These are phyloP conservation scores for Hysterangium stoloniferum DNA, from an alignment of 768 basidiomycete species.

Conservation along the genomic window DNA sequence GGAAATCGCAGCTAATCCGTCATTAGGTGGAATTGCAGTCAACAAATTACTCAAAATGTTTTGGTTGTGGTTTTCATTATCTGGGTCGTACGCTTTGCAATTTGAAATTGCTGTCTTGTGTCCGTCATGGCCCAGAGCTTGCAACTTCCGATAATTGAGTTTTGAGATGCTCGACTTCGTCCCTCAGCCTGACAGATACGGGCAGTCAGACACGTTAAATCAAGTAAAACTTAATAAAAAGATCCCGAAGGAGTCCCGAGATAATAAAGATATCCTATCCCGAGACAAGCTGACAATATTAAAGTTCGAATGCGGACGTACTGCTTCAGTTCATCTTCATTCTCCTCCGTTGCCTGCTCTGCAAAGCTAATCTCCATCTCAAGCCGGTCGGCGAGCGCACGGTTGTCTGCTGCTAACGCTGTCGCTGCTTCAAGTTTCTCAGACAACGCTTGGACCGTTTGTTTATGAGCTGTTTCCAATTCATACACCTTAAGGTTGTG, in stretches of 20 bases:
- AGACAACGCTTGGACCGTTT: constrained; percentile 41
- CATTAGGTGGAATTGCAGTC: too few relatives aligned
- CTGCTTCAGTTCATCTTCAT: constrained; percentile 66
- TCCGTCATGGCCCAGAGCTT: constrained; percentile 1
- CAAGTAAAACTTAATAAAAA: constrained; percentile 7
- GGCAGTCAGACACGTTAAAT: constrained; percentile 10
- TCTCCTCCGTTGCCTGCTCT: constrained; percentile 75
- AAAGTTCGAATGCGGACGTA: constrained; percentile 37
- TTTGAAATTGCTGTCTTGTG: too few relatives aligned
- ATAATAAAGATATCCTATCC: constrained; percentile 13
- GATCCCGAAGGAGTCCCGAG: constrained; percentile 9
- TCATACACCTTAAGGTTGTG: constrained; percentile 78
- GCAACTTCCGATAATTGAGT: constrained; percentile 1
- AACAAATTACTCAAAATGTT: too few relatives aligned
- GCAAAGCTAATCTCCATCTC: constrained; percentile 76
- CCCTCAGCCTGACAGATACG: constrained; percentile 11
- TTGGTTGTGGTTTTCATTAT: too few relatives aligned
- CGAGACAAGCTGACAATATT: constrained; percentile 6
- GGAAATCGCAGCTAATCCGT: too few relatives aligned
- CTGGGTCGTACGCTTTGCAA: too few relatives aligned
- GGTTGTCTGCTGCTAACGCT: constrained; percentile 42
- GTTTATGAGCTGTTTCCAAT: constrained; percentile 59
- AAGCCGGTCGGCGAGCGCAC: constrained; percentile 58
- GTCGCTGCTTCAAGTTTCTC: constrained; percentile 51
- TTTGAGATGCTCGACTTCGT: constrained; percentile 11